Conservation (phyloP, 2,329 filamentous ascomycete genomes). For the Aspergillus hiratsukae region DNA sequence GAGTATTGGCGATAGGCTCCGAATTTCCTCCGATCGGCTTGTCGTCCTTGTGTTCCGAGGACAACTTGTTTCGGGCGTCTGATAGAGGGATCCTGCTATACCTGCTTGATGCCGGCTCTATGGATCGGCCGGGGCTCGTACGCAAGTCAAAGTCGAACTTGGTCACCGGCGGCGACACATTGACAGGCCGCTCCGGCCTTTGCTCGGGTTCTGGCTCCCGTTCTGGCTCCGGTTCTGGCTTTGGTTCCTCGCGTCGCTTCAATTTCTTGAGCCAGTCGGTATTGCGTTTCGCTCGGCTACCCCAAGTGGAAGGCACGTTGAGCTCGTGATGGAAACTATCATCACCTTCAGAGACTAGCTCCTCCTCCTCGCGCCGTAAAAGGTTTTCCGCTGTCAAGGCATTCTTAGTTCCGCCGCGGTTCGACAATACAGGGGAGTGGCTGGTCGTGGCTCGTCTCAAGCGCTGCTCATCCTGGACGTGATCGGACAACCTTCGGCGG, state of each 20-base stretch:
- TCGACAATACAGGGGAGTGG: slow-evolving; percentile 36
- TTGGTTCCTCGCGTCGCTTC: slow-evolving; percentile 18
- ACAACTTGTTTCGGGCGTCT: slow-evolving; percentile 12
- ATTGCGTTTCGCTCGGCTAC: slow-evolving; percentile 26
- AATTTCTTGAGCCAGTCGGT: slow-evolving; percentile 35
- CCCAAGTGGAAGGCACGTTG: slow-evolving; percentile 38
- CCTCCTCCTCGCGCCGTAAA: slow-evolving; percentile 31
- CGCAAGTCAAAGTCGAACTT: slow-evolving; percentile 26
- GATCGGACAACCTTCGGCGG: slow-evolving; percentile 31
- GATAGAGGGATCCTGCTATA: slow-evolving; percentile 9
- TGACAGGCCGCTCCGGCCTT: slow-evolving; percentile 13
- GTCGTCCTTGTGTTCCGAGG: slow-evolving; percentile 12
- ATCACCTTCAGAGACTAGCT: slow-evolving; percentile 16
- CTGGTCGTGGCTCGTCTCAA: slow-evolving; percentile 35
- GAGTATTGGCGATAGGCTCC: slow-evolving; percentile 33
- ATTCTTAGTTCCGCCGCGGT: slow-evolving; percentile 25
- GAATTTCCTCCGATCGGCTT: slow-evolving; percentile 18
- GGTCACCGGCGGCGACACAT: slow-evolving; percentile 16
- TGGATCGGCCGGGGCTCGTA: slow-evolving; percentile 22
- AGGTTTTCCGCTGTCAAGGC: slow-evolving; percentile 35
- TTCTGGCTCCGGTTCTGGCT: slow-evolving; percentile 15
- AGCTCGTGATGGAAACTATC: slow-evolving; percentile 26
- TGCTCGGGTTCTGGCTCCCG: slow-evolving; percentile 12
- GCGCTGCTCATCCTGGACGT: slow-evolving; percentile 36
- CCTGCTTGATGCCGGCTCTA: slow-evolving; percentile 17